Base-by-base conservation (phyloP, 2,329 filamentous ascomycete species). In the Colletotrichum scovillei region DNA sequence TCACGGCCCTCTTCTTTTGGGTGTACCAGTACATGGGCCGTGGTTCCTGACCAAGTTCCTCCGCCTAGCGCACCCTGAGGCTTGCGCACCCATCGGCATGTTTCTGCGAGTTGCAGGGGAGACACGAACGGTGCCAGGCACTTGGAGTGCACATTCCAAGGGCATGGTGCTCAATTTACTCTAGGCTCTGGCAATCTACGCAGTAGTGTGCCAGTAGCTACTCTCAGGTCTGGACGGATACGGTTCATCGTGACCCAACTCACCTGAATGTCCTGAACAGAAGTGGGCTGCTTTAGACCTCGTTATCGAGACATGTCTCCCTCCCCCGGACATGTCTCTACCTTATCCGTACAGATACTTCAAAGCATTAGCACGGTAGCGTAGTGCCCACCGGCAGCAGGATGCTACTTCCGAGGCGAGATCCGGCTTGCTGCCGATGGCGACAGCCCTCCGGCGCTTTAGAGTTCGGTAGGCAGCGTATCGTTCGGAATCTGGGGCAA, bases 91-190 rank as follows among this genome's bases (percentile, higher is more conserved):
- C 42, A 57, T 67, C 69, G 63, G 63, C 64, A 68, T 38, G 63
- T 57, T 67, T 67, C 63, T 60, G 63, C 35, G 53, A 57, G 56
- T 42, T 46, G 55, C 58, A 72, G 69, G 58, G 58, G 32, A 52
- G 57, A 26, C 63, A 67, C 63, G 56, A 53, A 30, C 24, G 46
- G 32, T 63, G 69, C 46, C 69, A 63, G 69, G 64, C 35, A 58
- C 22, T 63, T 42, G 58, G 42, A 16, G 26, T 52, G 12, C 22
- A 42, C 26, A 49, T 62, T 53, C 46, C 56, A 49, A 28, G n/a
- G 35, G 16, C 16, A 42, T 42, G 68, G 63, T 35, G 30, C 7
- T 53, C 46, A 53, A n/a, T 62, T 26, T 28, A 38, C 35, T 11
- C 42, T 63, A 42, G 38, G 32, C 35, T 11, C 42, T 52, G 16